Evolutionary conservation across 1,284 basidiomycete species (phyloP), one percentile per base, ranked within the genome.

Genomic region (Cryptococcus sp.): DNA sequence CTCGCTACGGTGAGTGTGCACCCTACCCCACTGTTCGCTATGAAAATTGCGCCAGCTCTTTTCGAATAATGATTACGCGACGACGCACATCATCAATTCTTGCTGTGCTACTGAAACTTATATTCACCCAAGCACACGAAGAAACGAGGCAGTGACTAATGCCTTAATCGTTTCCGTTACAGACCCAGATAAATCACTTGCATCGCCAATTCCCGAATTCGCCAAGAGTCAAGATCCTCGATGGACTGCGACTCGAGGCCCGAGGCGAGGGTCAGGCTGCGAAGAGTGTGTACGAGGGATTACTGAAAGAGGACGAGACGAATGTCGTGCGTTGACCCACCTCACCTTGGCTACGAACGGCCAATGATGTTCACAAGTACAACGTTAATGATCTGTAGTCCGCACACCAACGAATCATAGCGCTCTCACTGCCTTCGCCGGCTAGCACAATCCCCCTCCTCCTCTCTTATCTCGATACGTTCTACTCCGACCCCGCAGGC

Each of bases 401-500:
- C 5, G 82, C 88, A 19, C 91, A 90, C 84, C 93, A 95, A 73
- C 85, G 94, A 11, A 83, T 88, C 50, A 88, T 95, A 61, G 86
- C 89, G 0, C 84, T 93, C 15, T 58, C 68, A 8, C 71, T 76
- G 31, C 49, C 63, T 15, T 62, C 62, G 48, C 70, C 67, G 10
- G 84, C 88, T 47, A 82, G 83, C 44, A 87, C 90, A 0, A 87
- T 93, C 1, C 83, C 87, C 11, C 86, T 91, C 62, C 83, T 99
- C 6, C 86, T 87, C 20, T 80, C 83, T 38, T 89, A 92, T 72
- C 84, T 98, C 40, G 95, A 98, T 72, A 93, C 88, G 0, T 93
- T 95, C 78, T 98, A 98, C 76, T 86, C 87, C 27, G 95, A 99
- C 70, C 82, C 91, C 0, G 89, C 94, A 66, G 93, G 85, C 5